Base-by-base conservation (phyloP, 371 early-diverging fungal genomes). In the Apophysomyces ossiformis region DNA sequence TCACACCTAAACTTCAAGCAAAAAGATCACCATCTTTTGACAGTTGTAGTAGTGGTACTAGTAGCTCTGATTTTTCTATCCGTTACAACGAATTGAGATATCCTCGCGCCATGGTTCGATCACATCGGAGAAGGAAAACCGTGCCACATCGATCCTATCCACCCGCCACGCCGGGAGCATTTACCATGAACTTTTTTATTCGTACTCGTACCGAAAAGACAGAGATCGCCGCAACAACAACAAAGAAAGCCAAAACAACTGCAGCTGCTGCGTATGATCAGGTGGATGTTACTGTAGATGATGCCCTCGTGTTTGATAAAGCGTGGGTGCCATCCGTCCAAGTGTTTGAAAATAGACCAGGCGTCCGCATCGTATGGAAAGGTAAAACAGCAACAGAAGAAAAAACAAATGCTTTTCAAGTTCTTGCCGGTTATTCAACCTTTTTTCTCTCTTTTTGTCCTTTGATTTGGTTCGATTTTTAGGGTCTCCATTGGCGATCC, bases 401-500 rank as follows among this genome's bases (percentile, higher is more conserved):
- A 32, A 45, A 32, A 65, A 50, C 45, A 44, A 50, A 21, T 21
- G 13, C 46, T 38, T 38, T 37, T 38, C 18, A 36, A 26, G 5
- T 35, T 37, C n/a, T 61, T 61, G 41, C 46, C 43, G 12, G 15
- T 18, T 7, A 56, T 15, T 63, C 58, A 59, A n/a, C 45, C 43
- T 43, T 57, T 57, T 39, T 38, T 38, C 32, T 15, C 9, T 57
- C 45, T 38, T 57, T 66, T 50, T 61, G 37, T 56, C 46, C 37
- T 59, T 58, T 26, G 32, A 26, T 58, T 15, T 61, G 46, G 58
- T 7, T 54, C 37, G 3, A 36, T 69, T 37, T 57, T 37, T 57
- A 79, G 85, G 84, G 5, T 77, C 81, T 39, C 87, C 87, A 15
- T 72, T 85, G 39, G 76, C 82, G 35, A 79, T 88, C 45, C 61